Percentiles rank a stretch among this genome's conserved stretches.
These are phyloP conservation scores for Nymphaea thermarum DNA, from an alignment of 164 flowering plant species.

Conservation along the genomic window DNA sequence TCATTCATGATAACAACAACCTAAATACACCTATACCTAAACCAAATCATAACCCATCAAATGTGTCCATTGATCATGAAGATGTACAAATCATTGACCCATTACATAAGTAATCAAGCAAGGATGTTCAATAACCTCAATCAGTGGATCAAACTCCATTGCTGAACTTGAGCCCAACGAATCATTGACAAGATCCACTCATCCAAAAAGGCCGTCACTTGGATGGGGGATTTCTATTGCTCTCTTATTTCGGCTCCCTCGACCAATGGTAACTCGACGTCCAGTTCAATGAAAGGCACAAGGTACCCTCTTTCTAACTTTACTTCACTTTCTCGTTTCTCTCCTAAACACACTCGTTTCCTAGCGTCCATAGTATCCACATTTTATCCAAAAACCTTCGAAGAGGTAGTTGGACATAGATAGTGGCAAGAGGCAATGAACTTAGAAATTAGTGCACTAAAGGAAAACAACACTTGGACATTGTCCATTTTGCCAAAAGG, in stretches of 20 bases:
- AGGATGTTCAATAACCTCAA: background rate
- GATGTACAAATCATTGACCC: background rate
- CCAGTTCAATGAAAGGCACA: background rate
- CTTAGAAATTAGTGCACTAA: background rate
- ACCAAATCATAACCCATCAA: background rate
- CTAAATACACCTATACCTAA: background rate
- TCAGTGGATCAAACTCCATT: too few relatives aligned
- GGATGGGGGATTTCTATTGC: background rate
- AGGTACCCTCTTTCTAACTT: background rate
- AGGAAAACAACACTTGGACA: conserved; percentile 3
- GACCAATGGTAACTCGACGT: background rate
- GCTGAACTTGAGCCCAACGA: too few relatives aligned
- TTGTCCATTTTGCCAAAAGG: background rate
- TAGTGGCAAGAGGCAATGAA: background rate
- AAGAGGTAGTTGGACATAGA: background rate
- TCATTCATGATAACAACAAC: background rate
- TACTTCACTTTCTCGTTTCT: background rate
- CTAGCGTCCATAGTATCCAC: background rate
- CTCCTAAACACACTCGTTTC: background rate
- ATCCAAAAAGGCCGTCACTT: background rate
- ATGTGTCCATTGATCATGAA: background rate
- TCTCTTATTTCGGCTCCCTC: background rate
- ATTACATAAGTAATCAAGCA: background rate
- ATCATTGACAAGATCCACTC: background rate
- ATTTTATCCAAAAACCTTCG: background rate